Evolutionary conservation across 177 flowering plant species (phyloP).

Genomic region (Vitis hybrid): DNA sequence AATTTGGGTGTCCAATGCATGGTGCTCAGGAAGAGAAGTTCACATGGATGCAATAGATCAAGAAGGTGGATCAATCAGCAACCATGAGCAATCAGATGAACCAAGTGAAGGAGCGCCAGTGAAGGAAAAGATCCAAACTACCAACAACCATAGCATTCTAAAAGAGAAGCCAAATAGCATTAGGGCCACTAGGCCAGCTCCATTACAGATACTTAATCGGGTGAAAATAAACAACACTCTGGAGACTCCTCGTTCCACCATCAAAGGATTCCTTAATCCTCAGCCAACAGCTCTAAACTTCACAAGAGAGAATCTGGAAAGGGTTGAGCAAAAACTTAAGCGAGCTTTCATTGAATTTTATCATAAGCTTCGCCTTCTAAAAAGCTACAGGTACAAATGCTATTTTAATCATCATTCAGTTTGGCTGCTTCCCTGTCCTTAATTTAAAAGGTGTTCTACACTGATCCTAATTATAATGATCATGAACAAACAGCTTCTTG

Average conservation of each 20-base stretch:
- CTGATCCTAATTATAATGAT: no score
- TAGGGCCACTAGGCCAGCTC: constrained; percentile 5
- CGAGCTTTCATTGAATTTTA: background rate
- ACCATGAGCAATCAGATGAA: constrained; percentile 12
- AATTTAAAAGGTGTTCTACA: no score
- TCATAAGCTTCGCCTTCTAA: constrained; percentile 40
- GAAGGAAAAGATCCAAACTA: background rate
- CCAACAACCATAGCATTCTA: background rate
- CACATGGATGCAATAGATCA: constrained; percentile 41
- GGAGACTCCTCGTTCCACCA: constrained; percentile 12
- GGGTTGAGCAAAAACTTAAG: no score
- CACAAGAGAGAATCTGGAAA: no score
- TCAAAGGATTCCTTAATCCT: no score
- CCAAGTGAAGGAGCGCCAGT: background rate
- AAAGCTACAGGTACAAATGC: constrained; percentile 33
- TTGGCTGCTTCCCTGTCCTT: no score
- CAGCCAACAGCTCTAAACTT: no score
- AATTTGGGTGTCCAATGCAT: no score
- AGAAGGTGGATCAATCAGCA: constrained; percentile 12
- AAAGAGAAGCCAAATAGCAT: constrained; percentile 11
- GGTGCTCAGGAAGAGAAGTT: constrained; percentile 18
- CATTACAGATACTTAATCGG: constrained; percentile 35
- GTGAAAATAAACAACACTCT: constrained; percentile 34
- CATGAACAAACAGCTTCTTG: no score
- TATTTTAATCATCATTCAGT: no score